phyloP scores from a whole-genome alignment of 176 grass and related monocot genomes.

The Zizania latifolia region DNA sequence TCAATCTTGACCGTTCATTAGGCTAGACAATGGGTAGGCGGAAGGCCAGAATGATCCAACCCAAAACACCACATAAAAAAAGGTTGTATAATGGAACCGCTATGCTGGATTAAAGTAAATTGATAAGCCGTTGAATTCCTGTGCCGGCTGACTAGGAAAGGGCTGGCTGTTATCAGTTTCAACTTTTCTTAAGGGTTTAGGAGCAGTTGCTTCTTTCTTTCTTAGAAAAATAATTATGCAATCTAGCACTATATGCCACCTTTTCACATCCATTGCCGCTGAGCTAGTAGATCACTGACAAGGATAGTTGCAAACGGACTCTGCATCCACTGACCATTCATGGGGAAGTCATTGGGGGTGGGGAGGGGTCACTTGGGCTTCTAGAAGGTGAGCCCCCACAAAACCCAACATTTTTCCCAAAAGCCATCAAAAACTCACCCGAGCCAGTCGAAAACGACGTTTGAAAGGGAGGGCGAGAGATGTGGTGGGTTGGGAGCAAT shows the following conservation, averaged over 20 bases:
- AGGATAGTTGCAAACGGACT: conserved; percentile 17
- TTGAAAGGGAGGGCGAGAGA: conserved; percentile 29
- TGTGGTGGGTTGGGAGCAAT: conserved; percentile 18
- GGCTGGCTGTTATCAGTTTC: conserved; percentile 19
- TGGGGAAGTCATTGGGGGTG: conserved; percentile 24
- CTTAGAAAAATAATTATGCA: neutral
- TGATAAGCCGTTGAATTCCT: conserved; percentile 23
- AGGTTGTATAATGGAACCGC: neutral
- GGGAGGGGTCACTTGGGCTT: conserved; percentile 31
- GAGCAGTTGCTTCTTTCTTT: conserved; percentile 2
- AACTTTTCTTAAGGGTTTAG: conserved; percentile 12
- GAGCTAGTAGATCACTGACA: conserved; percentile 13
- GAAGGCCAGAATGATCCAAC: neutral
- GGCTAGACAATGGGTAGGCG: neutral
- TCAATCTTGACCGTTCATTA: conserved; percentile 15
- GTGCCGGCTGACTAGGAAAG: conserved; percentile 6
- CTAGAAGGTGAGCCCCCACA: conserved; percentile 41
- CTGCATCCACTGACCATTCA: conserved; percentile 35
- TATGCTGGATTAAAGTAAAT: conserved; percentile 13
- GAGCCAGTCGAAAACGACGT: conserved; percentile 27
- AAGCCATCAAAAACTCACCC: conserved; percentile 15
- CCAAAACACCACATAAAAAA: neutral
- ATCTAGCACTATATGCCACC: conserved; percentile 1
- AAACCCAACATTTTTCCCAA: conserved; percentile 17
- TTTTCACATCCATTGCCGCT: conserved; percentile 23